Base-by-base conservation (phyloP, 78 protist species). In the Emiliania huxleyi region DNA sequence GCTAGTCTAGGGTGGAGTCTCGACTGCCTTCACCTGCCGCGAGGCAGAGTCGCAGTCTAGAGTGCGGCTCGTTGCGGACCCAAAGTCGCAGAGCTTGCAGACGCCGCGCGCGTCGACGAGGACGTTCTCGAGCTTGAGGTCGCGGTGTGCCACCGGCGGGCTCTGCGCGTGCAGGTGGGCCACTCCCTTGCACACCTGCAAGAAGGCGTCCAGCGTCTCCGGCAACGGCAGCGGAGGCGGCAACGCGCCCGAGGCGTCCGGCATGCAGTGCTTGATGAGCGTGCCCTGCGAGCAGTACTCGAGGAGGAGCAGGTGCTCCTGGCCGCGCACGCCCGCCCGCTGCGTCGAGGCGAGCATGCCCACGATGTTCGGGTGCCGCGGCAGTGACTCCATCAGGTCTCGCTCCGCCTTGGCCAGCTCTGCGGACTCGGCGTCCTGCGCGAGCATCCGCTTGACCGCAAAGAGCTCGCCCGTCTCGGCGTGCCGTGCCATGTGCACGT, bases 81-180 rank as follows among this genome's bases (percentile, higher is more conserved):
- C 93, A 77, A 91, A 91, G 88, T 91, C 93, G 93, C 93, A 91
- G 19, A 91, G n/a, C 93, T 46, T 52, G 75, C 4, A 44, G 37
- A 1, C 1, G 15, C 77, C 77, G 43, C 43, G 43, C 45, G n/a
- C 55, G 29, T 18, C 55, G 42, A 11, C 2, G 29, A 90, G 56
- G n/a, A 90, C 83, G 56, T 90, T 90, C 62, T 92, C 90, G 37
- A 92, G 55, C 81, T 92, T 92, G 35, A 92, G 18, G 46, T 92
- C 94, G 37, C 94, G 94, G 43, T 92, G 94, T 0, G 91, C 89
- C 29, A 92, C 18, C 19, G 94, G 94, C 12, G 94, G 94, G 26
- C 6, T 0, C 46, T 22, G 48, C 44, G 87, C n/a, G 29, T 92
- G 94, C 94, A 92, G 69, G 81, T 87, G 90, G 40, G 89, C 79